Evolutionary conservation across 352 stramenopile genomes (phyloP), one percentile per base, ranked within the genome.

Genomic region (Pythium dissimile): DNA sequence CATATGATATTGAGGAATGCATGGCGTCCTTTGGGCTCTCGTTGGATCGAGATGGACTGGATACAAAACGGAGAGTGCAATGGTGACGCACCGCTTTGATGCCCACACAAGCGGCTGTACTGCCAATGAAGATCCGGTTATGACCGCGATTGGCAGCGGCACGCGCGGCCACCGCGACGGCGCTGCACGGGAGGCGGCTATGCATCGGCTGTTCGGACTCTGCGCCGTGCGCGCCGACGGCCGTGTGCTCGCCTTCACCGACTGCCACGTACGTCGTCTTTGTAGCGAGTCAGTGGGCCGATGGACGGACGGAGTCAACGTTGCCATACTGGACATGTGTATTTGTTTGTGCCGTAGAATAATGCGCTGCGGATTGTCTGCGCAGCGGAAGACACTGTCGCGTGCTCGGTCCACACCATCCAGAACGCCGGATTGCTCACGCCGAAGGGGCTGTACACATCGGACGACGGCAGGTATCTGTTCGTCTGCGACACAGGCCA

Each of bases 401-500:
- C 59, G 2, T 23, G 48, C 7, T 8, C 5, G 11, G 48, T 55
- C 3, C 18, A 15, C 26, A 78, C 59, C 11, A 34, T 76, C 1
- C 44, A 63, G 9, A 66, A 57, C 27, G 62, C 71, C 4, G 64
- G 66, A 8, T 62, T 86, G n/a, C 63, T 80, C 18, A 59, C 58
- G n/a, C 73, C 73, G 1, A 82, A 78, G 27, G 75, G 73, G 1
- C 67, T 86, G 12, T 69, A 50, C 52, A 51, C 63, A 10, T 81
- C 75, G 9, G 50, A 63, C 35, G 71, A 84, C 31, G 62, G 59
- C 0, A 58, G 67, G 11, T 69, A 80, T 34, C 43, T 86, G 52
- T 81, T 84, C 53, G 71, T 84, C 32, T 84, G 73, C 13, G 76
- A 84, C 58, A 73, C 71, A 9, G 76, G 76, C 1, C 73, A 86